phyloP scores from a whole-genome alignment of 208 protist species.

The Tritrichomonas musculus region DNA sequence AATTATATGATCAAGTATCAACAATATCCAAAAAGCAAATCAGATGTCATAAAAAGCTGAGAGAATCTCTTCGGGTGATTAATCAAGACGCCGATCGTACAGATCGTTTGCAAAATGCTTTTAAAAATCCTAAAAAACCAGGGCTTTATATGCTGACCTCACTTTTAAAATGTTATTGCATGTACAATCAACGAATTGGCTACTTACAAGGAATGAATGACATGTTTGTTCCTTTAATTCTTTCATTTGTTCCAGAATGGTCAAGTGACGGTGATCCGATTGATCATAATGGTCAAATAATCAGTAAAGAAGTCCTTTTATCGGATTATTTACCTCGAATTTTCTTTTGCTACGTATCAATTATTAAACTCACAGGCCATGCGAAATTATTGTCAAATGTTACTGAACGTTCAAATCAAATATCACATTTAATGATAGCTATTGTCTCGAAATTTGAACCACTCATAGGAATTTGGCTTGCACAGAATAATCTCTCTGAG shows the following conservation, averaged over 20 bases:
- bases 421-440: not conserved
- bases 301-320: no score
- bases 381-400: not conserved
- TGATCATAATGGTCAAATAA: not conserved
- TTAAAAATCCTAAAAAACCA: not conserved
- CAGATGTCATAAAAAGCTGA: not conserved
- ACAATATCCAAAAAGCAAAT: not conserved
- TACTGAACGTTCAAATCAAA: not conserved
- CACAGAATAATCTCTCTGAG: not conserved
- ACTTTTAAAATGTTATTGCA: not conserved
- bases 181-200: not conserved
- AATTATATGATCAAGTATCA: not conserved
- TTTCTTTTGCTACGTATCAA: not conserved
- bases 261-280: not conserved
- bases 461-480: not conserved
- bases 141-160: not conserved
- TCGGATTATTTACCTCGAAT: not conserved
- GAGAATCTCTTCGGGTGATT: not conserved
- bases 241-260: not conserved
- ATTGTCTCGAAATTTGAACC: not conserved
- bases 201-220: not conserved
- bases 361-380: not conserved
- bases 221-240: not conserved
- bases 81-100: not conserved
- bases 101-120: not conserved